Conservation (phyloP, 106 monocot species). For the Xerophyta viscosa region DNA sequence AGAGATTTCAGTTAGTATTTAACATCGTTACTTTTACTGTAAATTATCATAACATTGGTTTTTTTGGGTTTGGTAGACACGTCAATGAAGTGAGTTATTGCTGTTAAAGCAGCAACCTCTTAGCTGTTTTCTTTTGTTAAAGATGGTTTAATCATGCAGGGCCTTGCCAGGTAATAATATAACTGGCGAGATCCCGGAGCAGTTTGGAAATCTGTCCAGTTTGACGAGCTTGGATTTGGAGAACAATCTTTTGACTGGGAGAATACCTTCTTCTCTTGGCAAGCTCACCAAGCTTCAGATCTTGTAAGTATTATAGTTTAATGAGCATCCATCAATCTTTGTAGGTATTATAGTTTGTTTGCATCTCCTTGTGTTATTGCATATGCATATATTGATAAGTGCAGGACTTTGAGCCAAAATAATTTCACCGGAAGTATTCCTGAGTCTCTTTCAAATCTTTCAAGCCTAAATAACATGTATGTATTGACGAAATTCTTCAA, state of each 20-base stretch:
- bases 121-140: neutral
- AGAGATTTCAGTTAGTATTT: too few relatives aligned
- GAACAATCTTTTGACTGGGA: constrained; percentile 60
- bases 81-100: neutral
- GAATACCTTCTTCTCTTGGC: constrained; percentile 79
- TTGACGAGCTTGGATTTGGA: constrained; percentile 62
- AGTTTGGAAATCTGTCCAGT: constrained; percentile 81
- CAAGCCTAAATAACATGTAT: constrained; percentile 65
- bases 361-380: neutral
- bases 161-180: constrained; percentile 57
- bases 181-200: constrained; percentile 67
- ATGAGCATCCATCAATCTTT: neutral
- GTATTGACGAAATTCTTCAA: neutral
- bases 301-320: constrained; percentile 43
- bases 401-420: constrained; percentile 80
- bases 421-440: constrained; percentile 73
- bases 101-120: neutral
- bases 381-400: neutral
- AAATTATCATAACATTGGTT: too few relatives aligned
- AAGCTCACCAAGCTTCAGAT: constrained; percentile 73
- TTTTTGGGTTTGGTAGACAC: too few relatives aligned
- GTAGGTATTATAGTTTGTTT: neutral
- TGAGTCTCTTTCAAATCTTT: constrained; percentile 52
- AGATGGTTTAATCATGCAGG: constrained; percentile 25
- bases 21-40: too few relatives aligned